phyloP scores from a whole-genome alignment of 371 early-diverging fungal species.

The Syncephalis plumigaleata region DNA sequence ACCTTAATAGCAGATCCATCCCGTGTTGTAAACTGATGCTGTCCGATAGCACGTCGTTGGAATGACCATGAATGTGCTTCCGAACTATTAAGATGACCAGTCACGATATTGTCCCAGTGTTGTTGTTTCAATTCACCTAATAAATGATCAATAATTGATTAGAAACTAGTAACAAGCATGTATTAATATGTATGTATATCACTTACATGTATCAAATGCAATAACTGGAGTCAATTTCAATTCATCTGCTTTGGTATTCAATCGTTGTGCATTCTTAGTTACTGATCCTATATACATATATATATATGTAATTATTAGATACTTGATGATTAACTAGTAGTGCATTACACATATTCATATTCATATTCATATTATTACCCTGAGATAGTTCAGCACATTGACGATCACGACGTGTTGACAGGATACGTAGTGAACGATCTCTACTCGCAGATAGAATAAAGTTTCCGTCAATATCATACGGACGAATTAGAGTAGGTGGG shows the following conservation, averaged over 20 bases:
- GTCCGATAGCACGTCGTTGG: conserved; percentile 53
- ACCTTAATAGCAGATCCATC: conserved; percentile 45
- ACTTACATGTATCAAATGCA: conserved; percentile 43
- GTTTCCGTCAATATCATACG: conserved; percentile 51
- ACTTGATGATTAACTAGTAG: conserved; percentile 6
- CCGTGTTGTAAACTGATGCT: conserved; percentile 32
- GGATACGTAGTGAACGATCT: conserved; percentile 64
- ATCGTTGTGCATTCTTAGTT: conserved; percentile 41
- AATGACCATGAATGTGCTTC: conserved; percentile 70
- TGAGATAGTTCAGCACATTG: conserved; percentile 74
- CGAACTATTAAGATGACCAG: conserved; percentile 58
- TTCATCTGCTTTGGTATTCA: conserved; percentile 32
- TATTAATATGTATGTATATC: no score
- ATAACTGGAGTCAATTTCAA: conserved; percentile 56
- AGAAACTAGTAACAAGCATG: no score
- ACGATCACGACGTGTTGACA: conserved; percentile 69
- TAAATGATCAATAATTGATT: no score
- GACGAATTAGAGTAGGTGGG: conserved; percentile 65
- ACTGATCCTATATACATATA: conserved; percentile 14
- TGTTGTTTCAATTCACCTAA: conserved; percentile 22
- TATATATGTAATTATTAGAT: not conserved
- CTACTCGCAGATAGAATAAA: conserved; percentile 60
- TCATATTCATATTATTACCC: conserved; percentile 18
- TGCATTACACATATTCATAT: conserved; percentile 1
- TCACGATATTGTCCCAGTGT: conserved; percentile 83